Percentiles rank a stretch among this genome's conserved stretches.
phyloP scores from a whole-genome alignment of 352 stramenopile genomes.

The Globisporangium lucens region DNA sequence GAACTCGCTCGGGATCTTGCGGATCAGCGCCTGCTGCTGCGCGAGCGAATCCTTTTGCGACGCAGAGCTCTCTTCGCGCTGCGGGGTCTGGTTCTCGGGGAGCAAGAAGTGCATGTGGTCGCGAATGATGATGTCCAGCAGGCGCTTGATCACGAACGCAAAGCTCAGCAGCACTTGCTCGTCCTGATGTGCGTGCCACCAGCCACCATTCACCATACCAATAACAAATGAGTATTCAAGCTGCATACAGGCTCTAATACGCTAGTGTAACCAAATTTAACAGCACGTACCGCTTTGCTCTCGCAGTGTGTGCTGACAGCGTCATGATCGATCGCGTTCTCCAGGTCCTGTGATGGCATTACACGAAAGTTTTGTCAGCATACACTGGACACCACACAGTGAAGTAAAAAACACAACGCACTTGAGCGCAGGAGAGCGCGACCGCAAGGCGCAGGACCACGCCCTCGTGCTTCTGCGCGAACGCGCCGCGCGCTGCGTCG shows the following conservation, averaged over 20 bases:
- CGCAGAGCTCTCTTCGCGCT: conserved; percentile 4
- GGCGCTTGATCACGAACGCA: conserved; percentile 30
- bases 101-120: conserved; percentile 58
- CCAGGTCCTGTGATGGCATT: conserved; percentile 2
- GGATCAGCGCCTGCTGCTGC: conserved; percentile 30
- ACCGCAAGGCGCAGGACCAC: conserved; percentile 30
- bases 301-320: conserved; percentile 9
- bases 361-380: neutral
- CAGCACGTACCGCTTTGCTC: conserved; percentile 15
- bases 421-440: conserved; percentile 24
- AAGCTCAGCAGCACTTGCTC: conserved; percentile 38
- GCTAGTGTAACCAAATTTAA: neutral
- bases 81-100: conserved; percentile 13
- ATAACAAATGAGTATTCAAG: neutral
- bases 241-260: no score
- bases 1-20: conserved; percentile 45
- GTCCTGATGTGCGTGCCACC: conserved; percentile 21
- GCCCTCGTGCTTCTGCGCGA: conserved; percentile 29
- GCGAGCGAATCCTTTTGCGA: conserved; percentile 29
- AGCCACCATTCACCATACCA: neutral
- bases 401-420: neutral
- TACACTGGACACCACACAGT: neutral
- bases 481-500: conserved; percentile 19
- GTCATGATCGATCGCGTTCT: conserved; percentile 10
- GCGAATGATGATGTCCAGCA: conserved; percentile 45